Base-by-base conservation (phyloP, 495 filamentous ascomycete species). In the Pyrenula massariospora region DNA sequence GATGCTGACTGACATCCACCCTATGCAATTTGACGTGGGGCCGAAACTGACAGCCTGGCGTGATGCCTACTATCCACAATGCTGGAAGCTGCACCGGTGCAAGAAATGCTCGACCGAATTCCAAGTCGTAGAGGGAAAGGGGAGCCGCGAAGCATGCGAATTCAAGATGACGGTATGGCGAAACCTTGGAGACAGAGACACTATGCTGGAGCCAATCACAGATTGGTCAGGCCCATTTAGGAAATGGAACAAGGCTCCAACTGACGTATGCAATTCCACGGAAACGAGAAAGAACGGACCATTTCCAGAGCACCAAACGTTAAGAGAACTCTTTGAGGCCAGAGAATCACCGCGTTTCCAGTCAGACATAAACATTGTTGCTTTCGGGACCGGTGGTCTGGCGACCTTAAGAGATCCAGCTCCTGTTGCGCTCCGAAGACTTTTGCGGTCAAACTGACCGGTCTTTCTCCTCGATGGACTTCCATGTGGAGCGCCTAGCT, bases 401-500 rank as follows among this genome's bases (percentile, higher is more conserved):
- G n/a, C n/a, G n/a, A n/a, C n/a, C n/a, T 15, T 42, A 42, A 8
- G 15, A 15, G 31, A 8, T 42, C 15, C 5, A 42, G 31, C 31
- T 8, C 8, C 15, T 42, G 5, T 15, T 15, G 8, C 15, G 5
- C 15, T 8, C 5, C 15, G 31, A 42, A 42, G 31, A 42, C 15
- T 42, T 15, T 15, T 42, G 31, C 15, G 5, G 15, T 42, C 8
- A 42, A 5, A 42, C 5, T 42, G 8, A 8, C 31, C 31, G 31
- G 31, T 42, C 15, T 15, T 42, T 42, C 15, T 42, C 31, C 31
- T 42, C 19, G 48, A 56, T 64, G 57, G 66, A 77, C 65, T 73
- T 78, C 79, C 80, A 82, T 56, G 65, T 66, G 0, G 77, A 74
- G 10, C 68, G 60, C 20, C 77, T 73, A 55, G 81, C 77, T 31